Base-by-base conservation (phyloP, 2,329 filamentous ascomycete species). In the Ambrosiella beaveri region DNA sequence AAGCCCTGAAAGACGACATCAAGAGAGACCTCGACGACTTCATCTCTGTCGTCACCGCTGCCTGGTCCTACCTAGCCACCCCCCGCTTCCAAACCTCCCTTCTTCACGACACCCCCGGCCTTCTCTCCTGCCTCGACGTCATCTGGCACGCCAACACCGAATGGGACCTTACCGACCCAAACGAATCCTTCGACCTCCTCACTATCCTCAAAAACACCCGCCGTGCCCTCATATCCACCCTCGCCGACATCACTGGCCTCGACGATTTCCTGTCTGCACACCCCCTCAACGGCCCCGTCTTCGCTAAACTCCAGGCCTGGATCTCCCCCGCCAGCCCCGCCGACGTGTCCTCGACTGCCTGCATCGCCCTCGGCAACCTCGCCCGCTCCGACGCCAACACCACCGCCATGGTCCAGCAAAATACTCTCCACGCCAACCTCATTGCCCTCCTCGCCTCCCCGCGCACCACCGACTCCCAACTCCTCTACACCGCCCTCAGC, bases 301-400 rank as follows among this genome's bases (percentile, higher is more conserved):
- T 70, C 1, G 66, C 68, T 36, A 71, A 68, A 0, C 67, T 80
- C 0, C 67, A 73, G 15, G 65, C 66, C n/a, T 81, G 78, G 77
- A 66, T 80, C 13, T 54, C 58, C 13, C 66, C 64, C 62, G 65
- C 64, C 61, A 61, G 63, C 57, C 67, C 75, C 61, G 61, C 68
- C 0, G 69, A 71, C 51, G 71, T 83, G 2, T 77, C 77, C 65
- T 72, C 77, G 1, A 77, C 78, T 3, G 80, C 78, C 1, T 84
- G 80, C 62, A 73, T 84, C 2, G 73, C 76, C 13, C 70, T 84
- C 1, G 81, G 81, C 40, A 84, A 84, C 64, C 67, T 84, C 41
- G 76, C 77, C 5, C 77, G 81, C 44, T 80, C 75, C 1, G 80
- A 84, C 63, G 72, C 71, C 47, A 67, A 73, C 2, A 79, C 77